Evolutionary conservation across 768 basidiomycete genomes (phyloP), one percentile per base, ranked within the genome.

Genomic region (Lentinula edodes): DNA sequence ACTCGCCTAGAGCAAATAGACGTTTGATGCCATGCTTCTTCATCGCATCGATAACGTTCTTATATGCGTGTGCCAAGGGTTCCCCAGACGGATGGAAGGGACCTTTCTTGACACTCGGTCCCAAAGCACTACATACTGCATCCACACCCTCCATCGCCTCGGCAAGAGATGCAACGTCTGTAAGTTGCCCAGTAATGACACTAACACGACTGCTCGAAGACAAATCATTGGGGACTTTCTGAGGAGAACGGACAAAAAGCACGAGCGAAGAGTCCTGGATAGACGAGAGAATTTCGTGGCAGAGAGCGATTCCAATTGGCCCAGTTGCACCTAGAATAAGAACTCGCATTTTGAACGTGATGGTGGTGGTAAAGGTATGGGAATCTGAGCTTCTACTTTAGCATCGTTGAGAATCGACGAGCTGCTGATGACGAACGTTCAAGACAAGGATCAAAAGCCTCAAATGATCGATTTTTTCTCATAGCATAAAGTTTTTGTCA

Each of bases 321-420:
- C 89, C 89, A 3, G 89, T 91, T 23, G 79, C 85, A 16, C 89
- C 90, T n/a, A 91, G 77, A 61, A 91, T 75, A 58, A 91, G 76
- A 61, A 89, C 66, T 28, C 77, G 84, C 83, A 83, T 82, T 59
- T 45, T 51, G 46, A 36, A n/a, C 13, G 38, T n/a, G 38, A 32
- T 51, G 39, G 51, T 52, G 35, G n/a, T 60, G 41, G 36, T 60
- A 34, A 23, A 15, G 41, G 51, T 52, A 39, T 64, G 18, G 39
- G 35, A 34, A 38, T 43, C 18, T 32, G 42, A 54, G 58, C 7
- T 18, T n/a, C 18, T 15, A n/a, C 43, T 45, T 45, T n/a, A 45
- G 43, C 43, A 45, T 45, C 16, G 43, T n/a, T 45, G 43, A 45
- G n/a, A 45, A n/a, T 45, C 43, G 43, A 45, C 15, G 7, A 16